phyloP scores from a whole-genome alignment of 192 early-diverging fungal species.

The Chytriomyces sp. region DNA sequence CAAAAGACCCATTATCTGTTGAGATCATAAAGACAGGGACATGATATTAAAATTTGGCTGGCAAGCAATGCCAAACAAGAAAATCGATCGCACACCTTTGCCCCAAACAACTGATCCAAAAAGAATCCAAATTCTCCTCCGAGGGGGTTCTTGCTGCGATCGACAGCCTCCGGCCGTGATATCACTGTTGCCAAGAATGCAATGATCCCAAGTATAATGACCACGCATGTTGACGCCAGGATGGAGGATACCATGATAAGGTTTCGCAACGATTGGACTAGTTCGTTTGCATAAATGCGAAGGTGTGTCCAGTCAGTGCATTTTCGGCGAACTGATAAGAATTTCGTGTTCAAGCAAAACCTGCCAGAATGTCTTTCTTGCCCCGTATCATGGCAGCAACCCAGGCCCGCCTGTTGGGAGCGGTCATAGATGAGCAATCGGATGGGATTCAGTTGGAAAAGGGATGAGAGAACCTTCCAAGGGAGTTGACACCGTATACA shows the following conservation, averaged over 20 bases:
- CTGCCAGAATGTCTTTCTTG: slow-evolving; percentile 48
- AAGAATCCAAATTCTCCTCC: slow-evolving; percentile 25
- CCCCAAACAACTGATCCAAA: slow-evolving; percentile 29
- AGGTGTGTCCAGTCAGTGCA: no score
- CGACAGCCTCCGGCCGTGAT: slow-evolving; percentile 11
- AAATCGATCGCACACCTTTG: slow-evolving; percentile 21
- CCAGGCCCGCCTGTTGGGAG: slow-evolving; percentile 29
- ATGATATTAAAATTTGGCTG: neutral
- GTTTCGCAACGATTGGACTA: slow-evolving; percentile 49
- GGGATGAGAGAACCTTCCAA: slow-evolving; percentile 20
- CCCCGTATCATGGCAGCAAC: slow-evolving; percentile 47
- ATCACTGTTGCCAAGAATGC: slow-evolving; percentile 43
- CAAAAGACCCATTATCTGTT: slow-evolving; percentile 29
- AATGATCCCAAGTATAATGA: slow-evolving; percentile 37
- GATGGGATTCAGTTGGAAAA: no score
- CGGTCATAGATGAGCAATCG: neutral
- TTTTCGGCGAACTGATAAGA: no score
- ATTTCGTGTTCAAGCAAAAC: no score
- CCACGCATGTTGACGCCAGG: slow-evolving; percentile 43
- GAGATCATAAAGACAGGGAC: neutral
- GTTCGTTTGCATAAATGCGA: no score
- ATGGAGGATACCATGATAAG: slow-evolving; percentile 50
- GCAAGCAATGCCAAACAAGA: slow-evolving; percentile 7
- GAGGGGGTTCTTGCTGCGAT: slow-evolving; percentile 15
- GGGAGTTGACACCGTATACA: slow-evolving; percentile 44